Percentiles rank a stretch among this genome's conserved stretches.
Evolutionary conservation across 805 yeast species (phyloP).

Genomic region (Yamadazyma insecticola): DNA sequence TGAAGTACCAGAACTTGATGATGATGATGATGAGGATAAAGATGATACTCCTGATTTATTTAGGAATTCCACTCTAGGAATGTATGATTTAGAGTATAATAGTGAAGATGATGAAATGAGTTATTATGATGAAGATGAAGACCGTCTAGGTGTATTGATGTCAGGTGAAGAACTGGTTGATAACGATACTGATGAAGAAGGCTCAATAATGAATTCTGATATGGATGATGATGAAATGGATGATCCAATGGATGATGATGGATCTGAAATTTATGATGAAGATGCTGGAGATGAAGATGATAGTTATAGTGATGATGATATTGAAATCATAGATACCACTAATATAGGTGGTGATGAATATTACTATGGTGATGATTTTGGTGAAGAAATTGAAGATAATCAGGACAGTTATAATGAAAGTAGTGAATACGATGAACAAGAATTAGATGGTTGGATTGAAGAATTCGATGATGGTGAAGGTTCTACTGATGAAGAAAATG

Average conservation of each 20-base stretch:
- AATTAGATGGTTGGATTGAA: slow-evolving; percentile 38
- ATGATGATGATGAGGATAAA: slow-evolving; percentile 52
- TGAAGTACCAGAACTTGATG: slow-evolving; percentile 41
- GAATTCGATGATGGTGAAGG: slow-evolving; percentile 28
- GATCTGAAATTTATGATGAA: slow-evolving; percentile 17
- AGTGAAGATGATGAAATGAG: slow-evolving; percentile 52
- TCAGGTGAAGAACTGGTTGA: slow-evolving; percentile 27
- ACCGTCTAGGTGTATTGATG: slow-evolving; percentile 36
- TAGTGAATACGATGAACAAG: slow-evolving; percentile 33
- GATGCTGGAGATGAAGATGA: slow-evolving; percentile 35
- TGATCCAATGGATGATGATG: slow-evolving; percentile 39
- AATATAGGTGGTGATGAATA: slow-evolving; percentile 6
- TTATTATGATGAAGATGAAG: slow-evolving; percentile 34
- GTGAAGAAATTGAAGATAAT: slow-evolving; percentile 21
- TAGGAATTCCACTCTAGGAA: slow-evolving; percentile 85
- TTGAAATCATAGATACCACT: slow-evolving; percentile 16
- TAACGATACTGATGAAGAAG: slow-evolving; percentile 11
- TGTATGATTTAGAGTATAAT: slow-evolving; percentile 81
- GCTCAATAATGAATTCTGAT: slow-evolving; percentile 18
- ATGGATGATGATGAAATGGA: slow-evolving; percentile 18
- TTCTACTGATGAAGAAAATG: slow-evolving; percentile 12
- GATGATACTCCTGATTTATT: slow-evolving; percentile 83
- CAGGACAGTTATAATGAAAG: slow-evolving; percentile 20
- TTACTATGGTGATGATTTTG: slow-evolving; percentile 12
- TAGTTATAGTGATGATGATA: slow-evolving; percentile 15